Evolutionary conservation across 768 basidiomycete species (phyloP), one percentile per base, ranked within the genome.

Genomic region (Strobilomyces confusus): DNA sequence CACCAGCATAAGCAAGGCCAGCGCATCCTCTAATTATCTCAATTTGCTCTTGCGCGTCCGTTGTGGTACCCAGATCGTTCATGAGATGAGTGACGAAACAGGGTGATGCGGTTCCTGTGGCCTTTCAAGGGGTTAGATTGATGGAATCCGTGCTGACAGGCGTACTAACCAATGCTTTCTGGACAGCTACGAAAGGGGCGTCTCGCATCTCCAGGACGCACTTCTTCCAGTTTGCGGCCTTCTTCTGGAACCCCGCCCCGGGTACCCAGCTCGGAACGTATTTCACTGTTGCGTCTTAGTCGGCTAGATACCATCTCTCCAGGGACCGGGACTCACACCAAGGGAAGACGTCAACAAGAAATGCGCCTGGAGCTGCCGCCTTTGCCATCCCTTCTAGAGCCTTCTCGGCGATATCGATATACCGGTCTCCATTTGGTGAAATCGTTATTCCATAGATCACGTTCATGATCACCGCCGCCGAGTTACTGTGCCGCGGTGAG

Each of bases 261-360:
- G 80, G 80, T 3, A 79, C 47, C 79, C 80, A 82, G 47, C 63
- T 70, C 59, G 80, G 80, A 15, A 82, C 62, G 51, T 81, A 66
- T 65, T 79, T 81, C 49, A 82, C 80, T 78, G 51, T 60, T 41
- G 29, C 9, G 23, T 42, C 5, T 42, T 11, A 14, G 17, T 68
- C 25, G 62, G 12, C 15, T n/a, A 23, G 12, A 9, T n/a, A 2
- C n/a, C 29, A 26, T 38, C 22, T 41, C 14, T 0, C 14, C 9
- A 11, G 12, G 48, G 20, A 48, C 36, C 25, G 48, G 12, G 22
- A 62, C 67, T 65, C 51, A 66, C 77, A 55, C 50, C 70, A 65
- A n/a, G 79, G 80, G 40, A 81, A 64, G 29, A 78, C 56, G 50
- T 78, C 75, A 12, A 82, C 81, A 9, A 81, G 63, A 59, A 81